Evolutionary conservation across 2,329 filamentous ascomycete genomes (phyloP).

Genomic region (Fragosphaeria purpurea): DNA sequence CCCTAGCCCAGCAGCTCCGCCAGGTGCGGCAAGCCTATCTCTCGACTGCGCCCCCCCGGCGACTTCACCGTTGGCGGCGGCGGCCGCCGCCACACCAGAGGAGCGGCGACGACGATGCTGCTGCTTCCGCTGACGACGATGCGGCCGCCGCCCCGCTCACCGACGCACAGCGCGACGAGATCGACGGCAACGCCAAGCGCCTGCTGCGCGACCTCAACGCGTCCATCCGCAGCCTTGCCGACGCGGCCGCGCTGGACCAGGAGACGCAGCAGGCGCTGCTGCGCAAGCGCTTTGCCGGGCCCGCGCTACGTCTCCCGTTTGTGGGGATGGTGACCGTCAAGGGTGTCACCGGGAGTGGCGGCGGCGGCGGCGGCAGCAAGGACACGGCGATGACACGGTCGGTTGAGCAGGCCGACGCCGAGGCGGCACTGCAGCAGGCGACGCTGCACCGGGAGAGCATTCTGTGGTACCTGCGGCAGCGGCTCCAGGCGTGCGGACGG

Average conservation of each 20-base stretch:
- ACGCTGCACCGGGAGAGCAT: slow-evolving; percentile 71
- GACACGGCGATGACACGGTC: slow-evolving; percentile 25
- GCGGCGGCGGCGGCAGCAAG: background rate
- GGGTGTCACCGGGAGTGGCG: background rate
- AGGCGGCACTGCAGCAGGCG: slow-evolving; percentile 56
- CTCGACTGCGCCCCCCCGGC: slow-evolving; percentile 60
- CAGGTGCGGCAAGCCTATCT: slow-evolving; percentile 86
- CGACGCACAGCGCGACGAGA: slow-evolving; percentile 71
- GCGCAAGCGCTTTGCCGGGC: slow-evolving; percentile 51
- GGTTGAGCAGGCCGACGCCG: slow-evolving; percentile 60
- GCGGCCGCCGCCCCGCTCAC: slow-evolving; percentile 49
- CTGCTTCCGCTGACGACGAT: slow-evolving; percentile 14
- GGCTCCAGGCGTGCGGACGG: slow-evolving; percentile 64
- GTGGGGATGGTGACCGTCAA: too few relatives aligned
- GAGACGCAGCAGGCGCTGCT: slow-evolving; percentile 63
- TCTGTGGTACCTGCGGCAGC: slow-evolving; percentile 68
- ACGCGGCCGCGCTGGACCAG: slow-evolving; percentile 72
- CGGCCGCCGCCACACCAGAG: slow-evolving; percentile 36
- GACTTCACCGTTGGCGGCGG: slow-evolving; percentile 35
- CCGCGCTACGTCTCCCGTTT: background rate
- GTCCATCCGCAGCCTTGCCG: slow-evolving; percentile 67
- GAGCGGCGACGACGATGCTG: slow-evolving; percentile 36
- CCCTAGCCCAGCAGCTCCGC: slow-evolving; percentile 69
- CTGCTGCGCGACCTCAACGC: slow-evolving; percentile 77
- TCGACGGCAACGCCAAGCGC: slow-evolving; percentile 78